Percentiles rank a stretch among this genome's conserved stretches.
Conservation (phyloP, 2,329 filamentous ascomycete genomes). For the Penicillium sp. region DNA sequence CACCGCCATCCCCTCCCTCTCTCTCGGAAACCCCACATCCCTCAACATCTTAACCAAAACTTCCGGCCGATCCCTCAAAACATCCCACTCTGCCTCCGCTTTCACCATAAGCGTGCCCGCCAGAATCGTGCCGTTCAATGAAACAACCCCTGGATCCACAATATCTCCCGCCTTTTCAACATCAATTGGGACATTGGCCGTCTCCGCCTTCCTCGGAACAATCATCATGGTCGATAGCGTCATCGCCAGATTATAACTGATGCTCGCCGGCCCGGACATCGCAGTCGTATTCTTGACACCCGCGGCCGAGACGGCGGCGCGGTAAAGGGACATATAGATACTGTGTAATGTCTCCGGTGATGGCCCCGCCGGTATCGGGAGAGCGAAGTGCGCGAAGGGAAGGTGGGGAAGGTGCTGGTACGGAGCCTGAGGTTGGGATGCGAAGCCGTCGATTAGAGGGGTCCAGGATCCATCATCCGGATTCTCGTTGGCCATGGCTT, state of each 20-base stretch:
- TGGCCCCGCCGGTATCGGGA: conserved; percentile 41
- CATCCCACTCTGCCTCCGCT: conserved; percentile 53
- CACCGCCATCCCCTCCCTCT: conserved; percentile 7
- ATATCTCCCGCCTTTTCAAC: conserved; percentile 33
- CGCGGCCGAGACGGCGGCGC: conserved; percentile 34
- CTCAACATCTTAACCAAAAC: conserved; percentile 46
- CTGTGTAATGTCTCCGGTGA: conserved; percentile 36
- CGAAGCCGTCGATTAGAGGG: conserved; percentile 48
- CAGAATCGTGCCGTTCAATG: conserved; percentile 57
- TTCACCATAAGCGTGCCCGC: conserved; percentile 61
- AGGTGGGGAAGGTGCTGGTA: conserved; percentile 34
- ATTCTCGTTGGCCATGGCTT: conserved; percentile 38
- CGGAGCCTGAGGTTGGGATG: conserved; percentile 13
- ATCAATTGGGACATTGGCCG: conserved; percentile 40
- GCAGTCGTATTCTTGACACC: conserved; percentile 15
- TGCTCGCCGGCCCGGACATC: conserved; percentile 41
- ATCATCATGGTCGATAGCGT: conserved; percentile 55
- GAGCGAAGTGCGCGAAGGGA: conserved; percentile 53
- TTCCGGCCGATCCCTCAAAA: conserved; percentile 42
- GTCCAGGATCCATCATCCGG: conserved; percentile 42
- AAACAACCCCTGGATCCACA: conserved; percentile 42
- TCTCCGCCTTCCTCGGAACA: conserved; percentile 50
- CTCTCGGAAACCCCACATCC: conserved; percentile 41
- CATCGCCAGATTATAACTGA: conserved; percentile 61
- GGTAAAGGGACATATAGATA: conserved; percentile 45